Conservation (phyloP, 2,329 filamentous ascomycete genomes). For the Pseudogymnoascus sp. region DNA sequence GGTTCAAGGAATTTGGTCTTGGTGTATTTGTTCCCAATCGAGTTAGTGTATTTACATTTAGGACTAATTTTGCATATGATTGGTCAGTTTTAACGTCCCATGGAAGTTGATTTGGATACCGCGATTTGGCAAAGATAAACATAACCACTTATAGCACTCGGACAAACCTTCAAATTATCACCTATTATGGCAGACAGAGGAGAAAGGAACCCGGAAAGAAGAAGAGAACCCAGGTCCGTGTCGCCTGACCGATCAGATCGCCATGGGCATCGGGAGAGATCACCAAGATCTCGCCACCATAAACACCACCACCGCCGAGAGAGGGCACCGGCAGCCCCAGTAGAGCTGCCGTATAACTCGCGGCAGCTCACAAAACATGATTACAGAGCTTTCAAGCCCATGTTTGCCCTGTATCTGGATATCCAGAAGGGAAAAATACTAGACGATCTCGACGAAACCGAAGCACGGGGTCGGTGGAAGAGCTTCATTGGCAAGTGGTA, state of each 20-base stretch:
- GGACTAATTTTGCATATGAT: background rate
- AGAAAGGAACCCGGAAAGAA: background rate
- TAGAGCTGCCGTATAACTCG: conserved; percentile 57
- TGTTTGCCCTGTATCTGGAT: conserved; percentile 80
- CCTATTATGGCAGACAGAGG: conserved; percentile 2
- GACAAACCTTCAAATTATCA: background rate
- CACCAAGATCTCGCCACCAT: conserved; percentile 22
- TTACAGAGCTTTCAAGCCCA: conserved; percentile 54
- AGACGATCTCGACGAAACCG: conserved; percentile 62
- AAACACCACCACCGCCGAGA: conserved; percentile 31
- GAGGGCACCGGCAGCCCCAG: conserved; percentile 8
- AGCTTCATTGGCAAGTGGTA: conserved; percentile 86
- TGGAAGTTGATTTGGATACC: background rate
- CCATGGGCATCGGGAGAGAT: background rate
- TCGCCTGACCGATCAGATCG: background rate
- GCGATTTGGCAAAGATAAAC: background rate
- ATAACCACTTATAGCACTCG: background rate
- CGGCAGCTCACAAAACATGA: conserved; percentile 62
- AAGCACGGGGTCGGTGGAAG: conserved; percentile 82
- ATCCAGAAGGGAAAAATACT: conserved; percentile 75
- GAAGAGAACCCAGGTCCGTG: background rate
- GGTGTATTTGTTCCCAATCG: background rate
- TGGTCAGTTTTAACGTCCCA: conserved; percentile 3
- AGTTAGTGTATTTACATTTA: background rate
- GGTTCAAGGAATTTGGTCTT: background rate